These are phyloP conservation scores for Chamaenerion angustifolium DNA, from an alignment of 345 rosid species.

Conservation along the genomic window DNA sequence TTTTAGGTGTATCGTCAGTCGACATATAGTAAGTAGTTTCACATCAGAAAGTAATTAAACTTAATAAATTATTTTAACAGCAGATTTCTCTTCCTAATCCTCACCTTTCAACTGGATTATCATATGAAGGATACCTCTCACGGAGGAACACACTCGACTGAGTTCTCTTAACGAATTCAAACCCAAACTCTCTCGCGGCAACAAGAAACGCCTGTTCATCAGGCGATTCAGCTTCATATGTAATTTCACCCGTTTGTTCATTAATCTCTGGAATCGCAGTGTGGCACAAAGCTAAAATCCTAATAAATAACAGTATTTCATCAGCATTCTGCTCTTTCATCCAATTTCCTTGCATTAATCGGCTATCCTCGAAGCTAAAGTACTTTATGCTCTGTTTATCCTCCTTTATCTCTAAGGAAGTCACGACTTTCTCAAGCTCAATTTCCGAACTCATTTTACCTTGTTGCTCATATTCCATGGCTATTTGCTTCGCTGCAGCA, in stretches of 20 bases:
- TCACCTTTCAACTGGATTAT: too few relatives aligned
- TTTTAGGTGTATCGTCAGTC: too few relatives aligned
- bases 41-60: too few relatives aligned
- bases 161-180: conserved; percentile 1
- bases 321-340: not conserved
- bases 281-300: conserved; percentile 1
- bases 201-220: conserved; percentile 1
- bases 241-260: not conserved
- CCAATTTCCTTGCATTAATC: not conserved
- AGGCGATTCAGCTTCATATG: conserved; percentile 2
- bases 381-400: not conserved
- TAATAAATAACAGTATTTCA: not conserved
- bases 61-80: too few relatives aligned
- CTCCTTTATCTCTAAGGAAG: not conserved
- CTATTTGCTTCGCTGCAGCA: conserved; percentile 5
- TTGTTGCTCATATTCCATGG: not conserved
- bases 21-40: too few relatives aligned
- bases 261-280: conserved; percentile 1
- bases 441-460: not conserved
- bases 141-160: conserved; percentile 2
- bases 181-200: conserved; percentile 4
- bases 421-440: not conserved
- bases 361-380: conserved; percentile 3
- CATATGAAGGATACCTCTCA: not conserved
- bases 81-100: too few relatives aligned